Conservation (phyloP, 768 basidiomycete species). For the Strobilomyces confusus region DNA sequence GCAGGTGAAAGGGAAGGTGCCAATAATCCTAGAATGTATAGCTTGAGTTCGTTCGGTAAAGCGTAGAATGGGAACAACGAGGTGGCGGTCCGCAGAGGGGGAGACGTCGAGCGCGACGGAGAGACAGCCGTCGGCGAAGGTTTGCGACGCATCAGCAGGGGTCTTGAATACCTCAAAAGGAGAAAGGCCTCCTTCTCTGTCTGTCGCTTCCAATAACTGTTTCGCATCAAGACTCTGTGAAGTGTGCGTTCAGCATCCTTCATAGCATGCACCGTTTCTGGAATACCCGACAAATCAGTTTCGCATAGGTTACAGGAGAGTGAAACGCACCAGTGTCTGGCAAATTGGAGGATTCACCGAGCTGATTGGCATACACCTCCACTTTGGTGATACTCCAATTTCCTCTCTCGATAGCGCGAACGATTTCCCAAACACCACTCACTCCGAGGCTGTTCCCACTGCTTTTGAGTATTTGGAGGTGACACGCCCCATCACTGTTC, state of each 20-base stretch:
- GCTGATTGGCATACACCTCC: constrained; percentile 47
- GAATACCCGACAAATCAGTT: constrained; percentile 2
- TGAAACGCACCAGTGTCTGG: constrained; percentile 8
- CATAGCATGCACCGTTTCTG: constrained; percentile 28
- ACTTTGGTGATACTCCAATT: constrained; percentile 50
- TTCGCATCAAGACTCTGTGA: constrained; percentile 41
- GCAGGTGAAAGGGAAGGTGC: constrained; percentile 53
- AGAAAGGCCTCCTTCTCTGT: constrained; percentile 46
- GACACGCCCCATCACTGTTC: constrained; percentile 29
- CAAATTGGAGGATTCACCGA: constrained; percentile 10
- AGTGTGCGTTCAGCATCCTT: constrained; percentile 35
- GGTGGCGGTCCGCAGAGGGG: constrained; percentile 11
- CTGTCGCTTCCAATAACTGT: constrained; percentile 42
- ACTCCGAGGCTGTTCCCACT: constrained; percentile 57
- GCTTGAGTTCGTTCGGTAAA: constrained; percentile 56
- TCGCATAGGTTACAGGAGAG: constrained; percentile 12
- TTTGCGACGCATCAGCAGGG: constrained; percentile 38
- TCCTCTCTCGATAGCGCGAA: constrained; percentile 41
- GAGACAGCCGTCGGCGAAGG: constrained; percentile 10
- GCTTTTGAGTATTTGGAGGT: constrained; percentile 46
- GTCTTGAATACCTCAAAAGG: constrained; percentile 48
- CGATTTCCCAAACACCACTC: constrained; percentile 43
- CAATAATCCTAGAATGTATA: constrained; percentile 52
- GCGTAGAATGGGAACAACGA: constrained; percentile 35
- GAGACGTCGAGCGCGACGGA: constrained; percentile 15